Percentiles rank a stretch among this genome's conserved stretches.
These are phyloP conservation scores for Crithidia acanthocephali DNA, from an alignment of 208 protist genomes.

Conservation along the genomic window DNA sequence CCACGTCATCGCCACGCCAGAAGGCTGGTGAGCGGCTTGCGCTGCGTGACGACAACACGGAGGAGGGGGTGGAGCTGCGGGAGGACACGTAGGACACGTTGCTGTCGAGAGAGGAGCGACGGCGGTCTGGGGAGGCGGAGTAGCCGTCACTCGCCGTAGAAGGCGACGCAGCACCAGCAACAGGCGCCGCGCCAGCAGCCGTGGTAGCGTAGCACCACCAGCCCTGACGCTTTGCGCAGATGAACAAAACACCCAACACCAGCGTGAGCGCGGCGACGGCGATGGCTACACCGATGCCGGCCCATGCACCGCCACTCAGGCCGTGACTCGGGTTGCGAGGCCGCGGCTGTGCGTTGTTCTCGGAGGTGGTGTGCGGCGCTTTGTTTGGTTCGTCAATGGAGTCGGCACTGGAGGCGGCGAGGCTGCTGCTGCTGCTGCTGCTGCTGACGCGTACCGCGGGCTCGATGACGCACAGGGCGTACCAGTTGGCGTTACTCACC, in stretches of 20 bases:
- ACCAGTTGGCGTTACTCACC: neutral
- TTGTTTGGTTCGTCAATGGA: too few relatives aligned
- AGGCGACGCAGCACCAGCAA: neutral
- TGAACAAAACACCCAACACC: neutral
- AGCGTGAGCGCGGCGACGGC: neutral
- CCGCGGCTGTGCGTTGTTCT: too few relatives aligned
- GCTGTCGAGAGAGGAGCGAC: neutral
- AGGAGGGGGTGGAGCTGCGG: neutral
- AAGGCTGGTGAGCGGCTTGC: neutral
- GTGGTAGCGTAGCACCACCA: neutral
- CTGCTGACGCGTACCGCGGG: neutral
- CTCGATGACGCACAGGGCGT: neutral
- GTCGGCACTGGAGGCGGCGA: too few relatives aligned
- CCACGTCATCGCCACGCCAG: neutral
- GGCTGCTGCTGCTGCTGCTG: neutral
- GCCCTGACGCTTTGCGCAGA: neutral
- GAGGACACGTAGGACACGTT: neutral
- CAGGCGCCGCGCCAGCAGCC: too few relatives aligned
- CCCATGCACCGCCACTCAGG: constrained; percentile 5
- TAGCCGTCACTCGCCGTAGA: neutral
- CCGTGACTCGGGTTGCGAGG: too few relatives aligned
- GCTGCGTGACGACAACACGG: neutral
- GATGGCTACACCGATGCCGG: constrained; percentile 7
- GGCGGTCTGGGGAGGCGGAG: neutral
- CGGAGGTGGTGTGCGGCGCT: too few relatives aligned